These are phyloP conservation scores for Trichoderma erinaceum DNA, from an alignment of 495 filamentous ascomycete genomes.

Conservation along the genomic window DNA sequence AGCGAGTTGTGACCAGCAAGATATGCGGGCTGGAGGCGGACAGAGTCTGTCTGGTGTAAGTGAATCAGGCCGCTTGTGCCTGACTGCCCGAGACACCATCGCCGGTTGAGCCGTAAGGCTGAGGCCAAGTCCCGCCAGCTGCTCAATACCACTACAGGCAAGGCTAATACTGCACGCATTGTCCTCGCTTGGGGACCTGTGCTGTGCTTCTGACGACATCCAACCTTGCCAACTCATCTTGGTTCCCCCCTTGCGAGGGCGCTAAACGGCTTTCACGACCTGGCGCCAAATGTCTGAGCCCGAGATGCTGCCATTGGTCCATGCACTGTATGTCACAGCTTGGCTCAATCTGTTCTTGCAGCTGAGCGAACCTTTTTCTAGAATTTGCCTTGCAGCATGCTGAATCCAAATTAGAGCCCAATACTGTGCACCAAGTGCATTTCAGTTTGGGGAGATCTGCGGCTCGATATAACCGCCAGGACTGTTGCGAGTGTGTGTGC, in stretches of 20 bases:
- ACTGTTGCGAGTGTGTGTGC: not conserved
- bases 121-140: not conserved
- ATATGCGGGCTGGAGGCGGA: not conserved
- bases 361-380: conserved; percentile 3
- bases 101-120: not conserved
- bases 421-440: not conserved
- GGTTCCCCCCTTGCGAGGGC: not conserved
- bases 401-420: not conserved
- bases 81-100: not conserved
- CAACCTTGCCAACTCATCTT: conserved; percentile 9
- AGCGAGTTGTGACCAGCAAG: too few species aligned
- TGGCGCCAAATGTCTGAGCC: conserved; percentile 1
- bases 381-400: not conserved
- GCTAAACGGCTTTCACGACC: not conserved
- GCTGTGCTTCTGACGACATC: conserved; percentile 1
- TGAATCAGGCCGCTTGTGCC: not conserved
- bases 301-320: conserved; percentile 1
- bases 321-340: conserved; percentile 9
- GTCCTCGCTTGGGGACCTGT: not conserved
- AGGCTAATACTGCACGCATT: not conserved
- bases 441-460: not conserved
- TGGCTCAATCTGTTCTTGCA: not conserved
- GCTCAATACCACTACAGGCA: not conserved
- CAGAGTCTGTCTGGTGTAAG: not conserved
- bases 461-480: not conserved